Conservation (phyloP, 202 grass and related monocot species). For the Dendrocalamus latiflorus region DNA sequence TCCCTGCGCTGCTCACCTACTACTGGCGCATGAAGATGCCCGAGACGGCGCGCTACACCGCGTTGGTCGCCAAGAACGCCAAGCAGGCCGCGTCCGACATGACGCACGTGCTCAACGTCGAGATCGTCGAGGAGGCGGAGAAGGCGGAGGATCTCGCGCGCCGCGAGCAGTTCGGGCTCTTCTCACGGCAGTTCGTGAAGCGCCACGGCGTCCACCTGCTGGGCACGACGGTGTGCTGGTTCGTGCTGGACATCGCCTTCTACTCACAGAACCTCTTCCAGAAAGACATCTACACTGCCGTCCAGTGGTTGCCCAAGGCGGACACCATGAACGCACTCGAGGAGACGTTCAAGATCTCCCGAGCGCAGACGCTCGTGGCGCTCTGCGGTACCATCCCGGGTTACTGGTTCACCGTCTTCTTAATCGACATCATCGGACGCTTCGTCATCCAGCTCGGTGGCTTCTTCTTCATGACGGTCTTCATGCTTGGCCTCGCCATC, state of each 20-base stretch:
- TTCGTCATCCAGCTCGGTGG: conserved; percentile 36
- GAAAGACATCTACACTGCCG: conserved; percentile 35
- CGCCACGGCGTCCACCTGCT: too few species aligned
- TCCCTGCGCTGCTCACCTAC: too few species aligned
- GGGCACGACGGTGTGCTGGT: too few species aligned
- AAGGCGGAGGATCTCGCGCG: too few species aligned
- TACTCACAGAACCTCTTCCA: conserved; percentile 40
- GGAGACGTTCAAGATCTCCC: conserved; percentile 10
- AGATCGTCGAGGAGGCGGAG: conserved; percentile 20
- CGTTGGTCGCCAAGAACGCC: conserved; percentile 59
- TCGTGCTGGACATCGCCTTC: too few species aligned
- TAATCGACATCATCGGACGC: conserved; percentile 33
- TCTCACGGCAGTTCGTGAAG: too few species aligned
- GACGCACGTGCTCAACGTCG: conserved; percentile 36
- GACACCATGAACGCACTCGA: conserved; percentile 29
- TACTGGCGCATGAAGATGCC: too few species aligned
- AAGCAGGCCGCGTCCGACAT: conserved; percentile 64
- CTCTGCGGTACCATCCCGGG: conserved; percentile 38
- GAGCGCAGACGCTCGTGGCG: conserved; percentile 27
- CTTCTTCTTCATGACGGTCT: conserved; percentile 40
- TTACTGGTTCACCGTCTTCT: conserved; percentile 39
- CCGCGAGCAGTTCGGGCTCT: too few species aligned
- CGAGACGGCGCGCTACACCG: conserved; percentile 67
- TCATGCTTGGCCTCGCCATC: conserved; percentile 42
- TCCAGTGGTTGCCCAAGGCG: conserved; percentile 34